phyloP scores from a whole-genome alignment of 2,329 filamentous ascomycete genomes.

The Penicillium corylophilum region DNA sequence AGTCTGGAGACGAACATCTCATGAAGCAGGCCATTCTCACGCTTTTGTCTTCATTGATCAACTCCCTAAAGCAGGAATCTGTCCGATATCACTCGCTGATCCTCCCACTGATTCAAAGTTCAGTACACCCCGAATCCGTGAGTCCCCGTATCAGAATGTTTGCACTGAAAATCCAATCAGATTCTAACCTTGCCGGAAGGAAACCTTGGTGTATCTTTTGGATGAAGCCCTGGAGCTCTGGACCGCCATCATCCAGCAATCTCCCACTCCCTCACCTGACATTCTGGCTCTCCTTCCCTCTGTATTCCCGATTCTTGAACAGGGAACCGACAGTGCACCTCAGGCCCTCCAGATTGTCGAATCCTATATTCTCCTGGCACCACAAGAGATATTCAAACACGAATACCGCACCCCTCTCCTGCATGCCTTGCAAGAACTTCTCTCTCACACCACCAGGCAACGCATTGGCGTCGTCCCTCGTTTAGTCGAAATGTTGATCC shows the following conservation, averaged over 20 bases:
- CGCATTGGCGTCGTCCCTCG: conserved; percentile 44
- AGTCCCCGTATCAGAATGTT: conserved; percentile 12
- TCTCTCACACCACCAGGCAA: conserved; percentile 39
- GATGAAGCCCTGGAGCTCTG: conserved; percentile 92
- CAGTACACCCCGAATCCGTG: conserved; percentile 73
- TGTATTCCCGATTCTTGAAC: conserved; percentile 65
- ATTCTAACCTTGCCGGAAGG: conserved; percentile 30
- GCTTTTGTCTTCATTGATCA: conserved; percentile 80
- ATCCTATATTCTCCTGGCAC: conserved; percentile 68
- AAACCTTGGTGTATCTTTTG: conserved; percentile 74
- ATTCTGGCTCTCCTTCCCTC: conserved; percentile 64
- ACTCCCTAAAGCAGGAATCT: conserved; percentile 76
- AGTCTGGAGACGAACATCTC: conserved; percentile 81
- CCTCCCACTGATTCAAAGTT: conserved; percentile 76
- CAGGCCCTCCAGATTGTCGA: conserved; percentile 65
- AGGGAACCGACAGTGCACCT: conserved; percentile 63
- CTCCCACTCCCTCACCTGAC: conserved; percentile 58
- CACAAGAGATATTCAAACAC: conserved; percentile 44
- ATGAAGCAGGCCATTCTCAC: conserved; percentile 92
- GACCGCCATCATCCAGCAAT: conserved; percentile 70
- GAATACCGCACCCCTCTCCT: conserved; percentile 39
- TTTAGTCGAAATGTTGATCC: conserved; percentile 64
- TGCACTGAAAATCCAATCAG: not conserved
- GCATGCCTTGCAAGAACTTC: conserved; percentile 40
- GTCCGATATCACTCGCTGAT: conserved; percentile 76